phyloP scores from a whole-genome alignment of 78 protist genomes.

The Bodo saltans region DNA sequence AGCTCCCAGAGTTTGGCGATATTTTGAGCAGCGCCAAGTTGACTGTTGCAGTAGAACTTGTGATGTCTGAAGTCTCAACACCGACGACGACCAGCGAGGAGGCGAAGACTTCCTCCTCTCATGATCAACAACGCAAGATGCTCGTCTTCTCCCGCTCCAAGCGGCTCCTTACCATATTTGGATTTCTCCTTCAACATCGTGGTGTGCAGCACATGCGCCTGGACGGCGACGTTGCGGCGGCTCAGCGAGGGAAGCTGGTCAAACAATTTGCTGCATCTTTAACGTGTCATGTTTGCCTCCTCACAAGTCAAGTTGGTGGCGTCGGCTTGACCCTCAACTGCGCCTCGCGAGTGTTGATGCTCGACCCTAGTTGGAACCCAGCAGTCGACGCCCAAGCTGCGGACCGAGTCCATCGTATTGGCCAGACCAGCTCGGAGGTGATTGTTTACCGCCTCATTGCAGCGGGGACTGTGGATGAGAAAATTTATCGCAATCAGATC shows the following conservation, averaged over 20 bases:
- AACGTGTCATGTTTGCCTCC: conserved; percentile 70
- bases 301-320: conserved; percentile 87
- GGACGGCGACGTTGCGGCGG: neutral
- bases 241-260: conserved; percentile 53
- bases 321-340: conserved; percentile 56
- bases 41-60: neutral
- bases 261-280: conserved; percentile 72
- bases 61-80: neutral
- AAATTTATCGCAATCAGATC: conserved; percentile 71
- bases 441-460: conserved; percentile 8
- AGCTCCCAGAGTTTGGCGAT: neutral
- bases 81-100: neutral
- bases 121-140: neutral
- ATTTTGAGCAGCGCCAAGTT: neutral
- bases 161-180: neutral
- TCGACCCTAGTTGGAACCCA: conserved; percentile 59
- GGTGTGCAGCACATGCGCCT: neutral
- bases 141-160: neutral
- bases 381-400: conserved; percentile 60
- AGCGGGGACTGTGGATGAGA: conserved; percentile 33
- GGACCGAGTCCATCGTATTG: conserved; percentile 70
- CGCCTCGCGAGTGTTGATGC: conserved; percentile 42
- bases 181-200: neutral
- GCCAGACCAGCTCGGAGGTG: conserved; percentile 51
- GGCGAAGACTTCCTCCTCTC: neutral